Evolutionary conservation across 805 yeast genomes (phyloP).

Genomic region (Myxozyma melibiosi): DNA sequence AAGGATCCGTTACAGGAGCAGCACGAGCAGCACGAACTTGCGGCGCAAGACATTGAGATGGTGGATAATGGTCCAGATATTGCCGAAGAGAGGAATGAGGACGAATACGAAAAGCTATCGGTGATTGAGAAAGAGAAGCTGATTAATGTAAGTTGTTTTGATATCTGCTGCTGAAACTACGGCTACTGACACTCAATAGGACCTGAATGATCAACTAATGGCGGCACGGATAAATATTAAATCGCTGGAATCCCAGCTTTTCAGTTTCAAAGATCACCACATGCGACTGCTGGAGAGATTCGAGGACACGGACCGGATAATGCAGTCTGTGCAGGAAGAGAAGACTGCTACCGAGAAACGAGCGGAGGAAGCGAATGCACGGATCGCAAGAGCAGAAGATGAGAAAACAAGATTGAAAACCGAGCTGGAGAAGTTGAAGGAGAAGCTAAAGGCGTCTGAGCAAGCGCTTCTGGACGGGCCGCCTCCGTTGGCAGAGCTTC

Average conservation of each 20-base stretch:
- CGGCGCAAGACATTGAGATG: not conserved
- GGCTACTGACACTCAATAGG: not conserved
- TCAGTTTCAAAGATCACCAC: not conserved
- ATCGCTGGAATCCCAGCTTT: conserved; percentile 1
- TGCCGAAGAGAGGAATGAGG: not conserved
- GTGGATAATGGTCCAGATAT: not conserved
- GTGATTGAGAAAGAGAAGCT: not conserved
- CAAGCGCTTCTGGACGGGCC: conserved; percentile 35
- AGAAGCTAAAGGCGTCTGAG: conserved; percentile 40
- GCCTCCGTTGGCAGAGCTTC: conserved; percentile 37
- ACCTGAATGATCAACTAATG: conserved; percentile 2
- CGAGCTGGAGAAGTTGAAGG: conserved; percentile 39
- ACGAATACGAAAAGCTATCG: not conserved
- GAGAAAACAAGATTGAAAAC: conserved; percentile 34
- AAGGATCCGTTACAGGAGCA: not conserved
- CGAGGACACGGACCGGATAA: conserved; percentile 3
- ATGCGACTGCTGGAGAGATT: not conserved
- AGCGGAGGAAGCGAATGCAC: conserved; percentile 1
- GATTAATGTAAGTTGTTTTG: not conserved
- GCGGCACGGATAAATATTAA: not conserved
- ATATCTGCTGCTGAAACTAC: too few relatives aligned
- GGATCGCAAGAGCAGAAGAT: conserved; percentile 34
- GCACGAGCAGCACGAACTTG: not conserved
- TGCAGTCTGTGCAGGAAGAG: conserved; percentile 3
- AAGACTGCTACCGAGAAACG: conserved; percentile 4